Evolutionary conservation across 2,329 filamentous ascomycete species (phyloP).

Genomic region (Fusarium decemcellulare): DNA sequence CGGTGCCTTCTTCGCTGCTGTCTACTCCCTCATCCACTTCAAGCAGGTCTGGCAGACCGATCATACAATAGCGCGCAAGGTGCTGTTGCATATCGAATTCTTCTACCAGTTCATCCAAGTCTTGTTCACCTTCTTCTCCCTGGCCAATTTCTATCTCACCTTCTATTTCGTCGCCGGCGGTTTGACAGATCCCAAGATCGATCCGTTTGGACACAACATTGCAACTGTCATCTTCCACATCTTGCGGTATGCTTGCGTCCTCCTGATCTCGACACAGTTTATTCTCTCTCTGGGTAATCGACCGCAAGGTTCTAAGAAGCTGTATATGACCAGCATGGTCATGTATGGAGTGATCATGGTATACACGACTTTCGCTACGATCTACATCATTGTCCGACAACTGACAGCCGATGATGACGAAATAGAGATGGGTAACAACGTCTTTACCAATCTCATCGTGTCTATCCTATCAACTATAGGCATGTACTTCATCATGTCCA

Average conservation of each 20-base stretch:
- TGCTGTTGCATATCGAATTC: conserved; percentile 94
- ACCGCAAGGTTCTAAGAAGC: conserved; percentile 91
- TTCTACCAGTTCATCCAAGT: conserved; percentile 94
- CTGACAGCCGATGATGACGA: conserved; percentile 65
- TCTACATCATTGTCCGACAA: conserved; percentile 92
- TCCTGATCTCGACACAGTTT: conserved; percentile 95
- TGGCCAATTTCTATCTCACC: conserved; percentile 98
- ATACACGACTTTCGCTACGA: conserved; percentile 90
- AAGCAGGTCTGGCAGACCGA: conserved; percentile 94
- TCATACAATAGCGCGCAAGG: conserved; percentile 89
- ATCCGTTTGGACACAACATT: conserved; percentile 92
- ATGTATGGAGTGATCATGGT: conserved; percentile 95
- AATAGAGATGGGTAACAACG: conserved; percentile 81
- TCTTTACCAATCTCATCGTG: conserved; percentile 96
- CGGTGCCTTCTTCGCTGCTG: conserved; percentile 97
- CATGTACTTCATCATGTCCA: conserved; percentile 95
- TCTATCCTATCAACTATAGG: conserved; percentile 91
- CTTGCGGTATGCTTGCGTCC: conserved; percentile 85
- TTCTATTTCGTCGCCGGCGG: conserved; percentile 99
- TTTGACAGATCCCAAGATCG: conserved; percentile 81
- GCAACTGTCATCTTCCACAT: conserved; percentile 89
- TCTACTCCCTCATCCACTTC: conserved; percentile 97
- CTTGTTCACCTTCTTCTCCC: conserved; percentile 96
- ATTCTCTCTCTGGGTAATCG: conserved; percentile 97
- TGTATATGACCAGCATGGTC: conserved; percentile 90